Base-by-base conservation (phyloP, 1,284 basidiomycete genomes). In the Ustilago bromivora region DNA sequence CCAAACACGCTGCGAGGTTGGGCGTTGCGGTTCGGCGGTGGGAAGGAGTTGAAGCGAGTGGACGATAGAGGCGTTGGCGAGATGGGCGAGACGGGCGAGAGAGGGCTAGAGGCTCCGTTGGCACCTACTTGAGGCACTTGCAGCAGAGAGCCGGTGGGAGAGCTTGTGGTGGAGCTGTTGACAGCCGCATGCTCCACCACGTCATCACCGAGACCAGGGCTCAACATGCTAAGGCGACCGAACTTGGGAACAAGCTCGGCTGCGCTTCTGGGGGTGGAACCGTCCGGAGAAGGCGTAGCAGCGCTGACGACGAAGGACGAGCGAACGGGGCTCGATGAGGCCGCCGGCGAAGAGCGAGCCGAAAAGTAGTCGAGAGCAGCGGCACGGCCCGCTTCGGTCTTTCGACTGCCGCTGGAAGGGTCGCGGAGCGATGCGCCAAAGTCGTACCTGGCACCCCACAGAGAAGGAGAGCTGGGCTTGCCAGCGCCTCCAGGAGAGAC, bases 381-480 rank as follows among this genome's bases (percentile, higher is more conserved):
- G 28, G 80, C 78, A 35, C 82, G 77, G 36, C 77, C 79, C n/a
- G 76, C 57, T 53, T 76, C 76, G 60, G 76, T 74, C 63, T 71
- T 71, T 43, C 74, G 68, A 59, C 81, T 84, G 57, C 85, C 81
- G 40, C 57, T 75, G 58, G 76, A 71, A 3, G 84, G 83, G 58
- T 85, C 85, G 78, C 88, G 88, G 64, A 89, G 84, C 10, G 88
- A 88, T 7, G 87, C 82, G 46, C 88, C 87, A 82, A 90, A 89
- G 82, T 89, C 89, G 84, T 90, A 90, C 56, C 82, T 69, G 0
- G 81, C 69, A n/a, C 68, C 55, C 82, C 82, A 84, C 57, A 71
- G 52, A 17, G 78, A 74, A 19, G 82, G 77, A 35, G 81, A 81
- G 35, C 70, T 43, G 1, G 76, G 69, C 87, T 78, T 34, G 82